A percentile compares a stretch with the other conserved stretches of the same genome.
phyloP scores from a whole-genome alignment of 1,284 basidiomycete species.

The Ustilago vetiveriae region DNA sequence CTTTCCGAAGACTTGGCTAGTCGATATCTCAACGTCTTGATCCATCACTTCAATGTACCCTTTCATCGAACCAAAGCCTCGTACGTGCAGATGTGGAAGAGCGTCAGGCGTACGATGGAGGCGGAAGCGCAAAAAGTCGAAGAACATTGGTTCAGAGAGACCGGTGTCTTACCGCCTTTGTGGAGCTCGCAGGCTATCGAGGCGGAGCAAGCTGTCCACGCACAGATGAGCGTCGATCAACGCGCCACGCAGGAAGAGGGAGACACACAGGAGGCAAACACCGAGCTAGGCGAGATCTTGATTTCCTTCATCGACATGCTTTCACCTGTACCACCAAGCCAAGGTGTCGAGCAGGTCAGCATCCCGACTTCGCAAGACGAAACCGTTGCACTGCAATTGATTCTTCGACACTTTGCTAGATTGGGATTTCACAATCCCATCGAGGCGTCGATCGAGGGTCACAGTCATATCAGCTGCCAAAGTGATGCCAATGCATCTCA shows the following conservation, averaged over 20 bases:
- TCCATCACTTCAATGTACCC: slow-evolving; percentile 37
- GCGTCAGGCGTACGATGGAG: slow-evolving; percentile 11
- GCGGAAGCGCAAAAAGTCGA: slow-evolving; percentile 40
- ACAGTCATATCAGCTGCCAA: slow-evolving; percentile 21
- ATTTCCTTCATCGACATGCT: slow-evolving; percentile 40
- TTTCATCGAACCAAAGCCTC: slow-evolving; percentile 20
- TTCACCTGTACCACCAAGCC: neutral
- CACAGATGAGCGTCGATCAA: neutral
- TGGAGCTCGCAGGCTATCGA: slow-evolving; percentile 11
- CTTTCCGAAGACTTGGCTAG: slow-evolving; percentile 34
- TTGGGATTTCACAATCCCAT: slow-evolving; percentile 13
- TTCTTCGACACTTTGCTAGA: slow-evolving; percentile 23
- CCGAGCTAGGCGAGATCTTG: slow-evolving; percentile 7
- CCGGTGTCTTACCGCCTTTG: slow-evolving; percentile 27
- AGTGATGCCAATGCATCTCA: neutral
- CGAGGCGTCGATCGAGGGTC: slow-evolving; percentile 1
- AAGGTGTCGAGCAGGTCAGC: neutral
- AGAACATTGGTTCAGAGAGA: slow-evolving; percentile 43
- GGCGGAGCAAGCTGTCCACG: neutral
- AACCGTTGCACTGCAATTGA: slow-evolving; percentile 21
- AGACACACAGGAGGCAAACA: neutral
- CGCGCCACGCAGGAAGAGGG: too few relatives aligned
- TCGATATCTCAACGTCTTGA: slow-evolving; percentile 44
- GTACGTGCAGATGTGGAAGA: slow-evolving; percentile 32
- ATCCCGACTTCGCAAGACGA: slow-evolving; percentile 5